These are phyloP conservation scores for Chytriomyces sp. DNA, from an alignment of 192 early-diverging fungal species.

Conservation along the genomic window DNA sequence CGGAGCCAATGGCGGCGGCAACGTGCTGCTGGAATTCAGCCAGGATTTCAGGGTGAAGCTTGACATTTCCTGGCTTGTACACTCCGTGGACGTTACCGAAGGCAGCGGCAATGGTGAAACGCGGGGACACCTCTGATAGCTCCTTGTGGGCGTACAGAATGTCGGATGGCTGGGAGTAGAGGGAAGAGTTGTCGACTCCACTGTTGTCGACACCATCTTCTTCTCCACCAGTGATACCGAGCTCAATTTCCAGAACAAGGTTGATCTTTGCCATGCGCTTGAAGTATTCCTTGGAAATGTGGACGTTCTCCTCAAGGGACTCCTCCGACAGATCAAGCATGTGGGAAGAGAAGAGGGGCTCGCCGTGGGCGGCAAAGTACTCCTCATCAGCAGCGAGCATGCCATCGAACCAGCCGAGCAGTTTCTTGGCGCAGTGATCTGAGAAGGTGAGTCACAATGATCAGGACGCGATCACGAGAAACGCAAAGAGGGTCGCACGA, in stretches of 20 bases:
- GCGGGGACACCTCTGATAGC: constrained; percentile 64
- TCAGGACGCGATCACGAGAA: too few relatives aligned
- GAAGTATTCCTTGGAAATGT: constrained; percentile 87
- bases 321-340: constrained; percentile 98
- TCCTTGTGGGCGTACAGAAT: constrained; percentile 93
- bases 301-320: constrained; percentile 92
- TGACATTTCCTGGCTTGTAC: constrained; percentile 80
- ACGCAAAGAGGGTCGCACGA: too few relatives aligned
- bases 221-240: constrained; percentile 97
- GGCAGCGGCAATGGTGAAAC: constrained; percentile 93
- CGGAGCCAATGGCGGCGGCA: constrained; percentile 65
- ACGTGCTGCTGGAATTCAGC: constrained; percentile 88
- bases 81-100: constrained; percentile 92
- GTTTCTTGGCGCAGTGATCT: constrained; percentile 97
- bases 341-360: constrained; percentile 98
- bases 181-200: constrained; percentile 82
- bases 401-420: constrained; percentile 96
- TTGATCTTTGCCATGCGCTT: constrained; percentile 88
- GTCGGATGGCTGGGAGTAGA: constrained; percentile 96
- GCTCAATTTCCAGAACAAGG: constrained; percentile 95
- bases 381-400: constrained; percentile 94
- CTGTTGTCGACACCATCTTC: constrained; percentile 98
- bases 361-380: constrained; percentile 91
- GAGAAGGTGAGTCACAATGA: too few relatives aligned
- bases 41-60: constrained; percentile 89